These are phyloP conservation scores for Pseudogymnoascus sp. DNA, from an alignment of 2,329 filamentous ascomycete genomes.

Conservation along the genomic window DNA sequence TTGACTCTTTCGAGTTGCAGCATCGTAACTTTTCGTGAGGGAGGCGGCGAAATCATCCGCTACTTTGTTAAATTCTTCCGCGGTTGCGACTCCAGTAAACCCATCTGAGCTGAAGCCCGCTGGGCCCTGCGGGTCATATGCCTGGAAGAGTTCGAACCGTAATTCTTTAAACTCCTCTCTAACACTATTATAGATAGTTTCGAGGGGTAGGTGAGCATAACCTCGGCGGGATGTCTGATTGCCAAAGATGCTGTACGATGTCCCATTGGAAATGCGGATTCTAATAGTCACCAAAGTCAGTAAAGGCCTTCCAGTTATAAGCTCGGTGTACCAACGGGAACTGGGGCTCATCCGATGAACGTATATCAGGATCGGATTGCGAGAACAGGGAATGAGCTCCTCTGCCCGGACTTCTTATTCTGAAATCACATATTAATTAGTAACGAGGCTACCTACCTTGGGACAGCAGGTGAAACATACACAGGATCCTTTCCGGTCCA, in stretches of 20 bases:
- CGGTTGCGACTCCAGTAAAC: constrained; percentile 9
- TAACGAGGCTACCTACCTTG: no score
- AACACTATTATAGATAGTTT: neutral
- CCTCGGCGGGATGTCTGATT: neutral
- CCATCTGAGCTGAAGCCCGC: neutral
- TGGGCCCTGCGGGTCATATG: neutral
- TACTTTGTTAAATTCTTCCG: constrained; percentile 12
- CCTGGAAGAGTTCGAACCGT: neutral
- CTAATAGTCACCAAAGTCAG: no score
- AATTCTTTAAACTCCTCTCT: neutral
- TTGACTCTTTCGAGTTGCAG: constrained; percentile 14
- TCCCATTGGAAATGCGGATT: neutral
- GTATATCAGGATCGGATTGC: neutral
- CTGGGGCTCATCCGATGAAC: neutral
- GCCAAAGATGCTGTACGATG: neutral
- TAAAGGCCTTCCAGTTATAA: no score
- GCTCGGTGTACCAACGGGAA: neutral
- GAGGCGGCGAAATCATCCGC: constrained; percentile 15
- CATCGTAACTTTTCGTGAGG: constrained; percentile 14
- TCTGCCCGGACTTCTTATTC: neutral
- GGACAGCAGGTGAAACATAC: no score
- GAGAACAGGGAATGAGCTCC: neutral
- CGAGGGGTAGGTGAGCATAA: neutral
- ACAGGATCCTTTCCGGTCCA: neutral
- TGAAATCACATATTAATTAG: no score